Conservation (phyloP, 164 flowering plant species). For the Vitis amurensis region DNA sequence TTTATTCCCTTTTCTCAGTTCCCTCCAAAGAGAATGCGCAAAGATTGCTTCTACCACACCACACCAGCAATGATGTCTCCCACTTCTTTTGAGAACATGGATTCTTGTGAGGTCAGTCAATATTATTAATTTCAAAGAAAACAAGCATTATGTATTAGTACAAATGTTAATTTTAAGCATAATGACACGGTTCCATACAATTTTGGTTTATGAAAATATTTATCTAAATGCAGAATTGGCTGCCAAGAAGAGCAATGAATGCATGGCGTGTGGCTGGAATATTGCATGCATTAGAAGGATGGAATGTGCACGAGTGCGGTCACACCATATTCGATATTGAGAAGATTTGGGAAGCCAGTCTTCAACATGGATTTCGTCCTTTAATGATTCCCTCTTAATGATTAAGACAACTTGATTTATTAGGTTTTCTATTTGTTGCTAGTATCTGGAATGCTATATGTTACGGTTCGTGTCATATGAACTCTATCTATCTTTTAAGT, state of each 20-base stretch:
- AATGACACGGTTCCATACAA: too few relatives aligned
- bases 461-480: too few relatives aligned
- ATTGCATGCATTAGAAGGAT: slow-evolving; percentile 49
- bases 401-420: too few relatives aligned
- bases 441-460: too few relatives aligned
- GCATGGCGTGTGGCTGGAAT: slow-evolving; percentile 52
- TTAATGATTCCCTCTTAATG: too few relatives aligned
- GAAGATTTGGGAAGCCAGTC: slow-evolving; percentile 39
- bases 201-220: neutral
- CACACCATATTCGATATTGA: slow-evolving; percentile 18
- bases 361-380: slow-evolving; percentile 35
- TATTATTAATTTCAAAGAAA: neutral
- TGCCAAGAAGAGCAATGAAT: slow-evolving; percentile 54
- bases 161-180: too few relatives aligned
- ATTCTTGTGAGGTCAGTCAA: slow-evolving; percentile 59
- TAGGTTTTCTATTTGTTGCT: too few relatives aligned
- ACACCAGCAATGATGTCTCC: slow-evolving; percentile 63
- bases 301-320: slow-evolving; percentile 54
- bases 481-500: too few relatives aligned
- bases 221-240: slow-evolving; percentile 38
- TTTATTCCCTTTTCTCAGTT: slow-evolving; percentile 59
- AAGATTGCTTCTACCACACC: slow-evolving; percentile 49
- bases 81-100: slow-evolving; percentile 42
- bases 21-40: slow-evolving; percentile 43
- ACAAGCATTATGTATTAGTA: too few relatives aligned